These are phyloP conservation scores for Serendipita sp. DNA, from an alignment of 768 basidiomycete genomes.

Conservation along the genomic window DNA sequence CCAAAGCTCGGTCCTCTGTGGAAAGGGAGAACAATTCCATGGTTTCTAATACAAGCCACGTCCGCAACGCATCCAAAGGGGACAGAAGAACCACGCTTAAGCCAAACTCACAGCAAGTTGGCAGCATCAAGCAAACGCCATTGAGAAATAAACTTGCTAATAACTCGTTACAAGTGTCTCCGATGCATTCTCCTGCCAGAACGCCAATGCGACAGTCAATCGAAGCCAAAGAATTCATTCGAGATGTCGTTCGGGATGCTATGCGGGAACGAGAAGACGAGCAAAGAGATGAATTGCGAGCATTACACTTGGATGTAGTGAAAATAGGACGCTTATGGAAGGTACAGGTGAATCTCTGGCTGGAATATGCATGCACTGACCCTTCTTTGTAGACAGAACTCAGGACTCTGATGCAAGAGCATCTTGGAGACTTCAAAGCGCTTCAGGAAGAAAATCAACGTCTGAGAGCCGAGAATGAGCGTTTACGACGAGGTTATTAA, in stretches of 20 bases:
- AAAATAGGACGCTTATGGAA: constrained; percentile 56
- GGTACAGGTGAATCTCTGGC: constrained; percentile 1
- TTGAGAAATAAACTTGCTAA: not conserved
- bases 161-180: constrained; percentile 1
- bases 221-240: constrained; percentile 37
- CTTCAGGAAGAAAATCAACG: constrained; percentile 31
- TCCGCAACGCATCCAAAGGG: no score
- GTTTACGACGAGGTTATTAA: constrained; percentile 26
- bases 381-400: constrained; percentile 28
- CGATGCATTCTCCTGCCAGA: constrained; percentile 14
- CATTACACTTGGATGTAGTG: constrained; percentile 56
- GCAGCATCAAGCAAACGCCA: not conserved
- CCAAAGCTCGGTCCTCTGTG: no score
- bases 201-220: constrained; percentile 20
- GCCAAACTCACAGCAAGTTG: no score
- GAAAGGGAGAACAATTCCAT: no score
- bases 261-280: constrained; percentile 60
- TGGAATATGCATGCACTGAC: not conserved
- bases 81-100: no score
- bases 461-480: constrained; percentile 50
- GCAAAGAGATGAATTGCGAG: constrained; percentile 53
- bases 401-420: constrained; percentile 42
- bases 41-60: no score
- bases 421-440: constrained; percentile 36
- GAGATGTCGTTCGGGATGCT: constrained; percentile 48